Evolutionary conservation across 441 rosid species (phyloP).

Genomic region (Sinapis alba): DNA sequence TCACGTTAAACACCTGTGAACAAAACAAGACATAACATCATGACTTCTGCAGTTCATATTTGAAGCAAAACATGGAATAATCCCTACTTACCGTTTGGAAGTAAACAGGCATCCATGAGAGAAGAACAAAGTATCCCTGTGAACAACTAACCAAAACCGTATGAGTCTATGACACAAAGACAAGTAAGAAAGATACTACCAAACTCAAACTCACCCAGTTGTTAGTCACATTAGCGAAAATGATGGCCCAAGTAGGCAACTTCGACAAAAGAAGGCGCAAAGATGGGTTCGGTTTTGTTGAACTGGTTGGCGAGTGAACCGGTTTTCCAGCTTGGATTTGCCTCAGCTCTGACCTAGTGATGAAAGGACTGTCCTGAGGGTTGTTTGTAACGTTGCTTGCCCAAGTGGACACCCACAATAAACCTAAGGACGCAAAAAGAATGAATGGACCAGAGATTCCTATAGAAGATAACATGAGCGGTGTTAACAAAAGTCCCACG

Average conservation of each 20-base stretch:
- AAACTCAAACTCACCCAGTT: conserved; percentile 72
- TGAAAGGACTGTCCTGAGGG: conserved; percentile 65
- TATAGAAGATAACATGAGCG: conserved; percentile 66
- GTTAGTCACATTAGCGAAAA: conserved; percentile 80
- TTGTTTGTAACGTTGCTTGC: conserved; percentile 54
- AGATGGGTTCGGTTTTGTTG: conserved; percentile 48
- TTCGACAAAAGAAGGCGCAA: conserved; percentile 65
- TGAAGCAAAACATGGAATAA: not conserved
- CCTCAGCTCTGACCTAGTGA: conserved; percentile 61
- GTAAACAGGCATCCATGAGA: conserved; percentile 98
- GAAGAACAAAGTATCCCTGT: conserved; percentile 97
- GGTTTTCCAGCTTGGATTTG: conserved; percentile 77
- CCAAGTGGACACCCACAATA: conserved; percentile 77
- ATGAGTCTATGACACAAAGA: conserved; percentile 2
- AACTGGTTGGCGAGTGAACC: conserved; percentile 26
- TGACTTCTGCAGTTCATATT: not conserved
- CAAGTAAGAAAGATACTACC: not conserved
- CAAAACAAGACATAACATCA: not conserved
- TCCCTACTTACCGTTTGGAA: conserved; percentile 69
- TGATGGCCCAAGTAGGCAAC: conserved; percentile 86
- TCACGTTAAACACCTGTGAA: conserved; percentile 72
- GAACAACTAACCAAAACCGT: conserved; percentile 15
- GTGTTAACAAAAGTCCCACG: conserved; percentile 73
- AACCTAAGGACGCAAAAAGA: conserved; percentile 73
- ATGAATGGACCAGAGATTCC: conserved; percentile 84